Evolutionary conservation across 2,329 filamentous ascomycete species (phyloP).

Genomic region (Ophiostoma piceae): DNA sequence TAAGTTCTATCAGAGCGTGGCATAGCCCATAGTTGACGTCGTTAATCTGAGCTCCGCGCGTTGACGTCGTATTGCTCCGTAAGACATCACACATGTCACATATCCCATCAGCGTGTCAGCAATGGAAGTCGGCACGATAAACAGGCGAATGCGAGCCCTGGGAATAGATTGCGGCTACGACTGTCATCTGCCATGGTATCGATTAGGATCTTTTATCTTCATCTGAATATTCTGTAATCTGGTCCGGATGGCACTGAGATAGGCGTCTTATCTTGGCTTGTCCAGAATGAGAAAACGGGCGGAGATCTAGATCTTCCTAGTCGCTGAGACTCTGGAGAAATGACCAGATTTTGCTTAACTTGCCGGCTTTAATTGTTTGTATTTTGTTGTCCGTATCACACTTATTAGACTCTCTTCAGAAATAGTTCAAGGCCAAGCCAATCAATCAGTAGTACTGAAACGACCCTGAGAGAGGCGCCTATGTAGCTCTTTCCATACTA

Average conservation of each 20-base stretch:
- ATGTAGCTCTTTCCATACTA: conserved; percentile 5
- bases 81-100: not conserved
- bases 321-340: not conserved
- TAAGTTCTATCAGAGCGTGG: not conserved
- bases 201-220: not conserved
- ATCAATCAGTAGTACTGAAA: not conserved
- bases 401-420: not conserved
- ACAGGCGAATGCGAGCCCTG: not conserved
- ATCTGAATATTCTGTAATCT: not conserved
- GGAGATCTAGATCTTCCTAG: not conserved
- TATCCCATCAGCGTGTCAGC: not conserved
- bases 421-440: not conserved
- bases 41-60: not conserved
- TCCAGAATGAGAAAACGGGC: not conserved
- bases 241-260: not conserved
- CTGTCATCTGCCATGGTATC: not conserved
- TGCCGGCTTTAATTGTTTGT: not conserved
- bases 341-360: not conserved
- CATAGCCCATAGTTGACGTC: not conserved
- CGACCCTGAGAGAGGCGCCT: not conserved
- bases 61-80: not conserved
- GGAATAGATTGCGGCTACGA: not conserved
- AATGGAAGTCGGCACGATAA: not conserved
- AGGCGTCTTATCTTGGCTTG: not conserved
- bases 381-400: not conserved